phyloP scores from a whole-genome alignment of 495 filamentous ascomycete species.

The Aspergillus funiculosus region DNA sequence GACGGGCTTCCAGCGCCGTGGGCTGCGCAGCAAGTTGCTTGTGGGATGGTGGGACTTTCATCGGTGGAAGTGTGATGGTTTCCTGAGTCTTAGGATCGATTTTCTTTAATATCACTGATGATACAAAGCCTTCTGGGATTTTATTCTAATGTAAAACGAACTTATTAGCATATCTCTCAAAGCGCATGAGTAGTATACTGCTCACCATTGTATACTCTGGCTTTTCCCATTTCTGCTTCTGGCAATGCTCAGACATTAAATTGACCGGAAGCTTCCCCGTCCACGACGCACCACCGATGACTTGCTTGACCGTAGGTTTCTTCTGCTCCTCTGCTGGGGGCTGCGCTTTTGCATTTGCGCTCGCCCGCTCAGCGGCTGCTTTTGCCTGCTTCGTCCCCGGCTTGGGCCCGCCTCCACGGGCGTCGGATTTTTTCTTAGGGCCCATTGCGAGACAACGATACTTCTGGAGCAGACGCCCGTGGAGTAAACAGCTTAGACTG shows the following conservation, averaged over 20 bases:
- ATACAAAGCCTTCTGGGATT: slow-evolving; percentile 60
- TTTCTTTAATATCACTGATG: slow-evolving; percentile 69
- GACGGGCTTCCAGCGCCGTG: slow-evolving; percentile 80
- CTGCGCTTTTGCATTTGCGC: slow-evolving; percentile 28
- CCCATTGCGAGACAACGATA: slow-evolving; percentile 23
- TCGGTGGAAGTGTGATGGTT: slow-evolving; percentile 64
- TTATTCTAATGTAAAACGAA: slow-evolving; percentile 37
- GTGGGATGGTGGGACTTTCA: slow-evolving; percentile 69
- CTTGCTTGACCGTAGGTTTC: slow-evolving; percentile 72
- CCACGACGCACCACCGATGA: slow-evolving; percentile 95
- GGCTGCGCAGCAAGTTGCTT: slow-evolving; percentile 62
- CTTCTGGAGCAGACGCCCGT: slow-evolving; percentile 18
- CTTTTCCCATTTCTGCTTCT: slow-evolving; percentile 91
- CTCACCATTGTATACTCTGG: slow-evolving; percentile 80
- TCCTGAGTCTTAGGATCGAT: slow-evolving; percentile 82
- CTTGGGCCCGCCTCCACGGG: slow-evolving; percentile 39
- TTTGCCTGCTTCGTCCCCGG: slow-evolving; percentile 45
- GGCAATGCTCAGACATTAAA: slow-evolving; percentile 87
- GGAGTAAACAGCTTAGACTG: slow-evolving; percentile 13
- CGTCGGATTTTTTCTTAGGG: slow-evolving; percentile 41
- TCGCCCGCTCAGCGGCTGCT: slow-evolving; percentile 31
- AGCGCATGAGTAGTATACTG: background rate
- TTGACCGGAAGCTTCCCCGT: slow-evolving; percentile 94
- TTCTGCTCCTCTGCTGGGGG: slow-evolving; percentile 53
- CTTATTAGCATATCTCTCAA: background rate